Conservation (phyloP, 169 alveolate genomes). For the Plasmodium coatneyi region DNA sequence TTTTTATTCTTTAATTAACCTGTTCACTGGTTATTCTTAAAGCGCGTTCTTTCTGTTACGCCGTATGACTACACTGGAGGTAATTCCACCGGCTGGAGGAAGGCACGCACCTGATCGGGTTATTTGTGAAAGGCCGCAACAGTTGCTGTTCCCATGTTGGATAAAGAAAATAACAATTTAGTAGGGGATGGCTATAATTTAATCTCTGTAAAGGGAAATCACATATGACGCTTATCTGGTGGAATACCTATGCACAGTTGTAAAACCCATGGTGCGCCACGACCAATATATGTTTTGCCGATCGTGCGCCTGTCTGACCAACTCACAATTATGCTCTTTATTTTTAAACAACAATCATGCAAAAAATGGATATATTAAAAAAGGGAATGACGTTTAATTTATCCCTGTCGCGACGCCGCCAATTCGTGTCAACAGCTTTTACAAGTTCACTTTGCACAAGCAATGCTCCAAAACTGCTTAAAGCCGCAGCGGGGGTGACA, state of each 20-base stretch:
- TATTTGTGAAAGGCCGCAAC: neutral
- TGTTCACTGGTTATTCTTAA: neutral
- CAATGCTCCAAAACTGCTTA: neutral
- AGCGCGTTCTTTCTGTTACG: neutral
- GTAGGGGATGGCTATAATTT: neutral
- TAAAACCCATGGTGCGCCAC: neutral
- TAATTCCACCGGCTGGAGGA: neutral
- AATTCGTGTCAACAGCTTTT: too few species aligned
- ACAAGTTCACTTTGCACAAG: neutral
- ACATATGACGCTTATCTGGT: neutral
- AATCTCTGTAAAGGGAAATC: neutral
- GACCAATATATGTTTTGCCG: neutral
- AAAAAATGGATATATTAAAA: neutral
- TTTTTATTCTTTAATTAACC: neutral
- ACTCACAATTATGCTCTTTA: neutral
- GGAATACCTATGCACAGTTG: neutral
- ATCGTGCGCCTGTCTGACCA: neutral
- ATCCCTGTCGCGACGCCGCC: neutral
- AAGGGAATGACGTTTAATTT: neutral
- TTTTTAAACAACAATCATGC: neutral
- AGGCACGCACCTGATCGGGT: neutral
- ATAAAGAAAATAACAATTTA: neutral
- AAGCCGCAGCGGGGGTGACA: neutral
- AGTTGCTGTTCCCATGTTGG: neutral
- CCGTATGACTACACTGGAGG: neutral